These are phyloP conservation scores for Colletotrichum chlorophyti DNA, from an alignment of 2,329 filamentous ascomycete genomes.

Conservation along the genomic window DNA sequence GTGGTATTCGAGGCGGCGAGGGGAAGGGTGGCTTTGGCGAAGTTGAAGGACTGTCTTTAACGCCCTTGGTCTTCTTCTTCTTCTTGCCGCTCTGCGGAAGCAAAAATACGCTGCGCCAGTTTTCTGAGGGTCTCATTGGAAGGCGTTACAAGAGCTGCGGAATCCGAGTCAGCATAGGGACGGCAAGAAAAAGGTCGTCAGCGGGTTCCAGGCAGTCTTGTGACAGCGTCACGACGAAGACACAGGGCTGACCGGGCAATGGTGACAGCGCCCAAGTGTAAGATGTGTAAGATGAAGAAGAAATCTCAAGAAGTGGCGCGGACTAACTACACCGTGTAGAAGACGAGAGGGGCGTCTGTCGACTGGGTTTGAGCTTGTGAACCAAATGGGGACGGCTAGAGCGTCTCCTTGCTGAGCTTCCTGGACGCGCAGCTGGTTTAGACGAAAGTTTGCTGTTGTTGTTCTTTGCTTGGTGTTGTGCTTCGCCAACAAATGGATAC, in stretches of 20 bases:
- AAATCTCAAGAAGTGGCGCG: background rate
- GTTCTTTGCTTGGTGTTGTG: too few relatives aligned
- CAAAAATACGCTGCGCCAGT: conserved; percentile 26
- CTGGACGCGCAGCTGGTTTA: too few relatives aligned
- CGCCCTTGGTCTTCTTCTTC: conserved; percentile 17
- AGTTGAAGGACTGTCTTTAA: conserved; percentile 9
- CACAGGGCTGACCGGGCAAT: too few relatives aligned
- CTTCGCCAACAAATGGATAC: too few relatives aligned
- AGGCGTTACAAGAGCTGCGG: conserved; percentile 7
- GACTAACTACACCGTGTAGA: conserved; percentile 21
- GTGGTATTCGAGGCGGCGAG: background rate
- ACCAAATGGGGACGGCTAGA: background rate
- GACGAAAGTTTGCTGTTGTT: too few relatives aligned
- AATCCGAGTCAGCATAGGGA: conserved; percentile 12
- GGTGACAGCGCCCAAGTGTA: too few relatives aligned
- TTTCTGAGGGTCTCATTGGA: conserved; percentile 21
- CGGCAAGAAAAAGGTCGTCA: conserved; percentile 1
- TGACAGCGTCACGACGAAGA: too few relatives aligned
- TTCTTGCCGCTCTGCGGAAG: conserved; percentile 24
- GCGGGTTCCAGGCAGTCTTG: background rate
- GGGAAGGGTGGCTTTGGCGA: conserved; percentile 2
- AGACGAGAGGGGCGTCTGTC: conserved; percentile 6
- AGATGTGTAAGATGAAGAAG: background rate
- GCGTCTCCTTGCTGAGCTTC: background rate
- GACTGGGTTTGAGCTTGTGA: conserved; percentile 5